Conservation (phyloP, 352 stramenopile species). For the Phytophthora pisi region DNA sequence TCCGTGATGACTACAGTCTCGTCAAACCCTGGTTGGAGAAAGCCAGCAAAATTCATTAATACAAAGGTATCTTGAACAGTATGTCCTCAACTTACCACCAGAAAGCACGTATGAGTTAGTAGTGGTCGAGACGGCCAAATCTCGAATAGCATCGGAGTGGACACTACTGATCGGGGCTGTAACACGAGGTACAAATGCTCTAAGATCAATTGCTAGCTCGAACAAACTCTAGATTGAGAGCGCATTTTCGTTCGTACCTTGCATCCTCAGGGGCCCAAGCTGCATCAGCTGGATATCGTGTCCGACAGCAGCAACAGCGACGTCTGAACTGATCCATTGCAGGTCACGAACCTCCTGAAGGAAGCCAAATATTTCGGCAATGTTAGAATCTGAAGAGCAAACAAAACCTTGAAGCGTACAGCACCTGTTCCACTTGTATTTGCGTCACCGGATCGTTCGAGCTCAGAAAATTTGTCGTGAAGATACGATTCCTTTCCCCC, state of each 20-base stretch:
- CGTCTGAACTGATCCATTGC: slow-evolving; percentile 57
- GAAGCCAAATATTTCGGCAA: neutral
- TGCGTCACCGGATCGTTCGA: slow-evolving; percentile 28
- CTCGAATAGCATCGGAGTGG: neutral
- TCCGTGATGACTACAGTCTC: slow-evolving; percentile 79
- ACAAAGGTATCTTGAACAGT: too few species aligned
- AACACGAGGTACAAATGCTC: too few species aligned
- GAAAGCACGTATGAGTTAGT: slow-evolving; percentile 30
- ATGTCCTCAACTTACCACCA: neutral
- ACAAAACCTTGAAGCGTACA: neutral
- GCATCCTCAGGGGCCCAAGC: too few species aligned
- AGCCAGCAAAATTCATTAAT: neutral
- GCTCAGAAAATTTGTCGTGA: slow-evolving; percentile 57
- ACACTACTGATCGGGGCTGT: neutral
- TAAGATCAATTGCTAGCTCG: too few species aligned
- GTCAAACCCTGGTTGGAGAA: slow-evolving; percentile 66
- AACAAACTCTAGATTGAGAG: too few species aligned
- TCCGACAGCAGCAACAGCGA: slow-evolving; percentile 65
- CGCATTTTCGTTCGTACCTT: too few species aligned
- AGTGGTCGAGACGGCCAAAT: neutral
- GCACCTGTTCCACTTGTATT: slow-evolving; percentile 53
- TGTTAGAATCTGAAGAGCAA: neutral
- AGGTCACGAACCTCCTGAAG: slow-evolving; percentile 76
- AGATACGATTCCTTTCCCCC: slow-evolving; percentile 59
- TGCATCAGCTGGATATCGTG: too few species aligned